Conservation (phyloP, 768 basidiomycete species). For the Leucosporidium yakuticum region DNA sequence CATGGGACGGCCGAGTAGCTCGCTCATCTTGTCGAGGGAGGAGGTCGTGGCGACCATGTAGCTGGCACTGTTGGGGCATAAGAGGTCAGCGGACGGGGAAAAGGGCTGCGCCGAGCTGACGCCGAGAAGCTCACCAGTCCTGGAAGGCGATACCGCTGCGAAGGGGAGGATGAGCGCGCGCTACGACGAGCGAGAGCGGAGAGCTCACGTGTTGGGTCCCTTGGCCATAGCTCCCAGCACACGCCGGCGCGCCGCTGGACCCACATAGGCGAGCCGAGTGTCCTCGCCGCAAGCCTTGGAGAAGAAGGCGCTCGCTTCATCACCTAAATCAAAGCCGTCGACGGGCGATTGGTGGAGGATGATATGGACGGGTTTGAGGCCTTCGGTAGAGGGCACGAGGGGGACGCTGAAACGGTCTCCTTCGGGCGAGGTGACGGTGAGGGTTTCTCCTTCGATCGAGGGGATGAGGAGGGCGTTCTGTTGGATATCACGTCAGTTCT, state of each 20-base stretch:
- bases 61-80: too few relatives aligned
- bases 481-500: neutral
- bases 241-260: neutral
- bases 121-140: conserved; percentile 1
- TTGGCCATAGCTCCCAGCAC: conserved; percentile 5
- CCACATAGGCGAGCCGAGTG: conserved; percentile 1
- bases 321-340: conserved; percentile 6
- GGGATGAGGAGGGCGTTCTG: conserved; percentile 11
- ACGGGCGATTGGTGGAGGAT: neutral
- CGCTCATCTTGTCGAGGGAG: neutral
- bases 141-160: conserved; percentile 6
- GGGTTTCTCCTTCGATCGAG: neutral
- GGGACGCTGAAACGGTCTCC: neutral
- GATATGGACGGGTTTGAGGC: neutral
- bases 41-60: conserved; percentile 9
- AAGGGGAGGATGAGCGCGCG: too few relatives aligned
- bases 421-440: conserved; percentile 1
- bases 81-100: too few relatives aligned
- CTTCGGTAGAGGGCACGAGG: neutral
- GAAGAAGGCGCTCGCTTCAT: conserved; percentile 10
- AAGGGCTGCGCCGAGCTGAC: too few relatives aligned
- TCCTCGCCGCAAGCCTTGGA: neutral
- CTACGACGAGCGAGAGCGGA: too few relatives aligned
- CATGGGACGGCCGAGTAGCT: conserved; percentile 7
- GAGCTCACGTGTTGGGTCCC: neutral